These are phyloP conservation scores for Orbilia quercus DNA, from an alignment of 2,329 filamentous ascomycete genomes.

Conservation along the genomic window DNA sequence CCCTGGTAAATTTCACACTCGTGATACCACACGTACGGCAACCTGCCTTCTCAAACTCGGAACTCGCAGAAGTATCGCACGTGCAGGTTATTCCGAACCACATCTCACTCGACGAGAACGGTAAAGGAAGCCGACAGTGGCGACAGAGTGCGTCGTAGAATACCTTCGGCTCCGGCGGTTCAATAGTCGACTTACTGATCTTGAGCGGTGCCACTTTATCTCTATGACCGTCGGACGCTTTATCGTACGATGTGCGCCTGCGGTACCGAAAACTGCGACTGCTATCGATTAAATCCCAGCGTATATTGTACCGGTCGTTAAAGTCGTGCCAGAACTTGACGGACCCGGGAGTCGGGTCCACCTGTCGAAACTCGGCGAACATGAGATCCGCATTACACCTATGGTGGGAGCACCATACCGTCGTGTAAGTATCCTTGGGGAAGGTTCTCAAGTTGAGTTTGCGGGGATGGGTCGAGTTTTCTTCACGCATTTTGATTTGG, in stretches of 20 bases:
- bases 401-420: slow-evolving; percentile 43
- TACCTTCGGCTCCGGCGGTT: neutral
- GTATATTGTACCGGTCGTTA: slow-evolving; percentile 9
- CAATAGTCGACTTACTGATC: neutral
- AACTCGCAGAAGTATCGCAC: neutral
- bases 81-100: slow-evolving; percentile 28
- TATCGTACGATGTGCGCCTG: too few relatives aligned
- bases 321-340: slow-evolving; percentile 14
- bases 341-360: neutral
- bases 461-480: neutral
- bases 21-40: slow-evolving; percentile 17
- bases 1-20: slow-evolving; percentile 27
- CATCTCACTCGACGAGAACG: neutral
- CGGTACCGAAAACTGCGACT: neutral
- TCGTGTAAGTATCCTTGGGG: slow-evolving; percentile 26
- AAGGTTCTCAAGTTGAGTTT: neutral
- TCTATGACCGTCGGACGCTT: too few relatives aligned
- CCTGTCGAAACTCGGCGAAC: neutral
- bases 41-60: neutral
- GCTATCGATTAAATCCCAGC: neutral
- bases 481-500: neutral
- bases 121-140: slow-evolving; percentile 20
- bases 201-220: too few relatives aligned
- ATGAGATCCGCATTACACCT: slow-evolving; percentile 19
- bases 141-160: slow-evolving; percentile 35